Percentiles rank a stretch among this genome's conserved stretches.
Evolutionary conservation across 1,284 basidiomycete species (phyloP).

Genomic region (Malassezia vespertilionis): DNA sequence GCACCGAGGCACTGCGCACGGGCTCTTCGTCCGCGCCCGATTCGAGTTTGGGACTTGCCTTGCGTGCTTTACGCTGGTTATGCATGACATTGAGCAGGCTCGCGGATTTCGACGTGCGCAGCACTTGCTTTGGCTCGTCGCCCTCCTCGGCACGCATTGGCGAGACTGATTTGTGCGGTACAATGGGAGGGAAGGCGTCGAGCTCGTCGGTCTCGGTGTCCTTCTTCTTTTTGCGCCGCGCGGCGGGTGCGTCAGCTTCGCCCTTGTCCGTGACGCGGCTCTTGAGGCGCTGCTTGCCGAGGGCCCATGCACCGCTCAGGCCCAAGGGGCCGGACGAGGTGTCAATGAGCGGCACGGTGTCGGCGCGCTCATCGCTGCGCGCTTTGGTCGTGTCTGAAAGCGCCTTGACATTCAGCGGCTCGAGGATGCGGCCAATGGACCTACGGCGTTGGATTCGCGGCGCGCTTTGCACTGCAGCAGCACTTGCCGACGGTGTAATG

Average conservation of each 20-base stretch:
- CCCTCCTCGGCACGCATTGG: conserved; percentile 1
- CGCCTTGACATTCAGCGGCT: conserved; percentile 9
- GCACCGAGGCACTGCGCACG: not conserved
- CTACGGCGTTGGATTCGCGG: not conserved
- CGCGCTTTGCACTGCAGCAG: not conserved
- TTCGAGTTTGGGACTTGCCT: not conserved
- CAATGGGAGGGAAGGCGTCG: not conserved
- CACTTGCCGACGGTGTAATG: no score
- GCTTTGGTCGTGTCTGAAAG: not conserved
- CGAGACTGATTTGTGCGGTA: not conserved
- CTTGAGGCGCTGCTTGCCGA: not conserved
- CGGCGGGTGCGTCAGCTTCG: not conserved
- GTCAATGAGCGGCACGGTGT: not conserved
- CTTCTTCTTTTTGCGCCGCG: not conserved
- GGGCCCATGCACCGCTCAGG: not conserved
- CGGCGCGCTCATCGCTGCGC: not conserved
- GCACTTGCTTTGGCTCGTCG: conserved; percentile 5
- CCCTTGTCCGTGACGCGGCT: not conserved
- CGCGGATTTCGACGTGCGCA: conserved; percentile 15
- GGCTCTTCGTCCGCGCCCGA: not conserved
- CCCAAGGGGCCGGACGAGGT: not conserved
- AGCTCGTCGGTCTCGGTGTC: conserved; percentile 7
- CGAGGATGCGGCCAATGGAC: conserved; percentile 3
- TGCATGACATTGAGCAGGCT: conserved; percentile 10
- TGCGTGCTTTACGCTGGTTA: conserved; percentile 5